These are phyloP conservation scores for Xylariaceae sp. DNA, from an alignment of 2,329 filamentous ascomycete genomes.

Conservation along the genomic window DNA sequence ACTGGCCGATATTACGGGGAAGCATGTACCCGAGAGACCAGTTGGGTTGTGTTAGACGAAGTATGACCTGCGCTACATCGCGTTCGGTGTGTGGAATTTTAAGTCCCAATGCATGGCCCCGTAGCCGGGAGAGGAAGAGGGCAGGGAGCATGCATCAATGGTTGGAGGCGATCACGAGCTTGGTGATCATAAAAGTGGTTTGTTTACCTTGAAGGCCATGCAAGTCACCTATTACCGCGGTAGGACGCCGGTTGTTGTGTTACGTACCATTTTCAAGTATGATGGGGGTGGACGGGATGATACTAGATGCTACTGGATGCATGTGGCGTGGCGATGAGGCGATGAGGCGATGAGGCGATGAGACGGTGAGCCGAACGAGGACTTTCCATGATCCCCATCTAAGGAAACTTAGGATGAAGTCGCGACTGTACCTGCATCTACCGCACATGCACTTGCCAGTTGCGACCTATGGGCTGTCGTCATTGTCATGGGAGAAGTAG, in stretches of 20 bases:
- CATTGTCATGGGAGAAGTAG: neutral
- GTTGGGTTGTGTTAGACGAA: slow-evolving; percentile 8
- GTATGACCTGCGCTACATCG: slow-evolving; percentile 7
- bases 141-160: neutral
- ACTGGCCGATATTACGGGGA: slow-evolving; percentile 1
- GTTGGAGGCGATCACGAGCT: neutral
- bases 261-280: too few species aligned
- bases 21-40: slow-evolving; percentile 14
- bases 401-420: neutral
- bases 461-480: neutral
- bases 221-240: neutral
- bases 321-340: too few species aligned
- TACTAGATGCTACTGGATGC: too few species aligned
- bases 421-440: neutral
- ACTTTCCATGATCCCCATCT: neutral
- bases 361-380: neutral
- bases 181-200: neutral
- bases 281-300: too few species aligned
- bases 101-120: slow-evolving; percentile 11
- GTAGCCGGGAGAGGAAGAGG: neutral
- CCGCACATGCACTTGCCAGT: neutral
- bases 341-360: too few species aligned
- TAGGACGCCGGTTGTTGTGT: too few species aligned
- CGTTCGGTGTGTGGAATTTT: neutral
- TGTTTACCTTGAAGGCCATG: slow-evolving; percentile 4